Evolutionary conservation across 2,329 filamentous ascomycete species (phyloP).

Genomic region (Cryphonectria carpinicola): DNA sequence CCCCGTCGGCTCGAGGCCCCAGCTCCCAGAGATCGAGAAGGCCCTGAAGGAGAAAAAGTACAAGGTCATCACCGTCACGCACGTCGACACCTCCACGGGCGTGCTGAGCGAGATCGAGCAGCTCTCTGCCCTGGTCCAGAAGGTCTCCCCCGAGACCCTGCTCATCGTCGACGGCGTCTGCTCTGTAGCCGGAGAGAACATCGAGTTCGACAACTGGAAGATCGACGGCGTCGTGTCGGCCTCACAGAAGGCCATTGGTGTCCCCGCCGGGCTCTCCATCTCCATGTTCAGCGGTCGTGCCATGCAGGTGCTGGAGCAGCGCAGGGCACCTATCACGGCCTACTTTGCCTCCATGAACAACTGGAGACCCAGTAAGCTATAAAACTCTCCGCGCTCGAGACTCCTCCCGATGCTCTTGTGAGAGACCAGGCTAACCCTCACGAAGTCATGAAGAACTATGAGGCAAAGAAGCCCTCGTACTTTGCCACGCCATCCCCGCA

Average conservation of each 20-base stretch:
- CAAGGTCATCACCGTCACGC: conserved; percentile 92
- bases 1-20: conserved; percentile 83
- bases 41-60: conserved; percentile 89
- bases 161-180: conserved; percentile 95
- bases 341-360: conserved; percentile 98
- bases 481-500: conserved; percentile 97
- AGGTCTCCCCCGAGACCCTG: conserved; percentile 87
- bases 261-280: conserved; percentile 91
- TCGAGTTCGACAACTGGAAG: conserved; percentile 93
- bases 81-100: conserved; percentile 96
- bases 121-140: conserved; percentile 79
- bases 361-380: conserved; percentile 80
- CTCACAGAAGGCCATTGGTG: conserved; percentile 95
- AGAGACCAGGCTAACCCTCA: conserved; percentile 22
- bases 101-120: conserved; percentile 90
- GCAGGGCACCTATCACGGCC: conserved; percentile 79
- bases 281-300: conserved; percentile 91
- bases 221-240: conserved; percentile 93
- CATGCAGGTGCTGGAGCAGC: conserved; percentile 76
- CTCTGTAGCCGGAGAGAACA: conserved; percentile 94
- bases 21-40: conserved; percentile 84
- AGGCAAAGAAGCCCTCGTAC: conserved; percentile 96
- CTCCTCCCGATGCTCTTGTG: background rate
- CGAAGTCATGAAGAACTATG: conserved; percentile 96
- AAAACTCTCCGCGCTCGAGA: background rate